Conservation (phyloP, 1,284 basidiomycete species). For the Ustilago vetiveriae region DNA sequence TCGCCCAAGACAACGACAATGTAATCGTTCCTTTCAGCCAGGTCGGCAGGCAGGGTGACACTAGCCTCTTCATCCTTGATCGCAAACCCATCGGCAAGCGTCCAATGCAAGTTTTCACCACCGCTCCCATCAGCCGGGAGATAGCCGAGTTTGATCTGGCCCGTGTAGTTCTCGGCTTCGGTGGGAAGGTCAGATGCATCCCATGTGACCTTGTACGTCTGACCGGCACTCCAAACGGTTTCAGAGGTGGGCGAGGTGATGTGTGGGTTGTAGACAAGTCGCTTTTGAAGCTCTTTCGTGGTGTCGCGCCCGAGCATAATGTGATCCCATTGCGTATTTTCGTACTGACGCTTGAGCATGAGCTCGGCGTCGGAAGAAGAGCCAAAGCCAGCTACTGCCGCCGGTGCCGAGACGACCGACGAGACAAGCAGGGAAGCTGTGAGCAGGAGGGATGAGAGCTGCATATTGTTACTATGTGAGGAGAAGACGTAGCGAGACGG, state of each 20-base stretch:
- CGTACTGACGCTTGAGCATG: constrained; percentile 40
- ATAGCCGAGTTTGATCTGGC: constrained; percentile 44
- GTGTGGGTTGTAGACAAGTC: constrained; percentile 48
- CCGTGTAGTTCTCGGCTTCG: constrained; percentile 13
- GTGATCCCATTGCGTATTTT: constrained; percentile 19
- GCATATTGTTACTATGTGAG: constrained; percentile 13
- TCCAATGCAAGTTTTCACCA: constrained; percentile 39
- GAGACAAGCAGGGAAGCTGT: constrained; percentile 25
- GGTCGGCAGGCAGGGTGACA: constrained; percentile 30
- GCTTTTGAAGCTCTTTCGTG: constrained; percentile 13
- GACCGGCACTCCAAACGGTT: constrained; percentile 34
- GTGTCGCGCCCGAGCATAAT: constrained; percentile 20
- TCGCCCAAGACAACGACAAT: constrained; percentile 48
- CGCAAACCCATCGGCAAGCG: constrained; percentile 26
- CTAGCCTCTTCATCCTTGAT: constrained; percentile 17
- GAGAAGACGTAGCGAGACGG: background rate
- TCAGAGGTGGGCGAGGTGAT: constrained; percentile 28
- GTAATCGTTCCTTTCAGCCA: constrained; percentile 29
- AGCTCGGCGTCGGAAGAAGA: constrained; percentile 16
- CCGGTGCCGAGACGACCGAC: constrained; percentile 18
- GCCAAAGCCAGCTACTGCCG: constrained; percentile 14
- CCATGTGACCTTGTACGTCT: constrained; percentile 34
- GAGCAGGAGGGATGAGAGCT: constrained; percentile 24
- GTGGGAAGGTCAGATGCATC: constrained; percentile 29
- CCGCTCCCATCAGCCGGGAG: constrained; percentile 34